Evolutionary conservation across 176 grass and related monocot species (phyloP), one percentile per base, ranked within the genome.

Genomic region (Cenchrus purpureus): DNA sequence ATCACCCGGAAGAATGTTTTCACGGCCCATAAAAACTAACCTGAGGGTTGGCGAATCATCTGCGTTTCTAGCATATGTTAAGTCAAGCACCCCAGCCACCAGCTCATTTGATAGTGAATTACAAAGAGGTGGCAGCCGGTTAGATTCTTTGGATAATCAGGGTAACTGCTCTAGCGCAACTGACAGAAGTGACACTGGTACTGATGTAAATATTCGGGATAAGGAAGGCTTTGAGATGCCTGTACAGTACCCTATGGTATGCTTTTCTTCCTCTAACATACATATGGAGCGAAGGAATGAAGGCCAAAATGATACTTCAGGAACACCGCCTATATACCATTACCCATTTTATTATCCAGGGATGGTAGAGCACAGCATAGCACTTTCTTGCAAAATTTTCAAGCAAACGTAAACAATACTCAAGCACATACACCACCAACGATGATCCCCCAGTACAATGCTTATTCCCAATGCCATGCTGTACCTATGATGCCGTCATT

Each of bases 21-120:
- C 88, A 59, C 74, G 83, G 12, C 93, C 90, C 75, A 95, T 86
- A 80, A 99, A 96, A 78, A 94, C 73, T 43, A 78, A 92, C 83
- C 76, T 99, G 81, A 99, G 82, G 83, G 66, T 99, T 67, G 97
- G 80, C 2, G 80, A 92, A 79, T 99, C 93, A 0, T 99, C 97
- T 75, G 97, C 97, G 51, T 96, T 99, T 81, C 84, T 96, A 84
- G 90, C 97, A 54, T 99, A 99, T 89, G 97, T 95, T 12, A 96
- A 90, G 59, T 73, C 90, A 74, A 87, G 66, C 70, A 85, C 85
- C 79, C 85, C 86, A 73, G 68, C 75, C 68, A 89, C 57, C 67
- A 91, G 50, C 51, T 71, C 88, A 54, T 65, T 86, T 57, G 83
- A 79, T 77, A 89, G 65, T 48, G 55, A 77, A 88, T 16, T 84